A percentile compares a stretch with the other conserved stretches of the same genome.
These are phyloP conservation scores for Xylaria intraflava DNA, from an alignment of 495 filamentous ascomycete species.

Conservation along the genomic window DNA sequence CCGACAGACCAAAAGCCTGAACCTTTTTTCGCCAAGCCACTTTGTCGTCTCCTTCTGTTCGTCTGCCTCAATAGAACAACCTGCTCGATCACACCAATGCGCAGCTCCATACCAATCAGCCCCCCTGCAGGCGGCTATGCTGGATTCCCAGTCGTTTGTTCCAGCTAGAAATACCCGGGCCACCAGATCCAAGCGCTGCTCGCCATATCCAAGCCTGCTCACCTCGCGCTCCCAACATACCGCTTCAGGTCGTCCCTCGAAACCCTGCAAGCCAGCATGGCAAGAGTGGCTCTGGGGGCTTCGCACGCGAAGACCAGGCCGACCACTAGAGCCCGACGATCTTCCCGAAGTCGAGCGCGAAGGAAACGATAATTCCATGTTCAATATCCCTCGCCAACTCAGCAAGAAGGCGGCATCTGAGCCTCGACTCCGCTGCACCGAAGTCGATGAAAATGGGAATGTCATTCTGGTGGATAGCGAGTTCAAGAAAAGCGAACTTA, in stretches of 20 bases:
- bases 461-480: constrained; percentile 93
- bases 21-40: constrained; percentile 44
- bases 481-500: constrained; percentile 93
- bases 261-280: constrained; percentile 43
- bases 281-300: constrained; percentile 50
- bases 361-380: constrained; percentile 44
- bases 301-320: constrained; percentile 24
- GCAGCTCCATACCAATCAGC: constrained; percentile 21
- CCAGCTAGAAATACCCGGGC: constrained; percentile 15
- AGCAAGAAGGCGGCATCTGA: constrained; percentile 70
- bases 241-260: constrained; percentile 21
- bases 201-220: not conserved
- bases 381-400: constrained; percentile 54
- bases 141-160: constrained; percentile 40
- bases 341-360: constrained; percentile 46
- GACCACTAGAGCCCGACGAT: constrained; percentile 44
- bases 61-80: constrained; percentile 14
- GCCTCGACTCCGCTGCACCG: constrained; percentile 80
- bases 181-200: not conserved
- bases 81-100: constrained; percentile 13
- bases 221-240: not conserved
- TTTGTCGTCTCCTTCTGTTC: constrained; percentile 15
- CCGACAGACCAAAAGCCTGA: constrained; percentile 49
- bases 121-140: constrained; percentile 34
- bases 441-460: constrained; percentile 88